Base-by-base conservation (phyloP, 495 filamentous ascomycete species). In the Annulohypoxylon stygium region DNA sequence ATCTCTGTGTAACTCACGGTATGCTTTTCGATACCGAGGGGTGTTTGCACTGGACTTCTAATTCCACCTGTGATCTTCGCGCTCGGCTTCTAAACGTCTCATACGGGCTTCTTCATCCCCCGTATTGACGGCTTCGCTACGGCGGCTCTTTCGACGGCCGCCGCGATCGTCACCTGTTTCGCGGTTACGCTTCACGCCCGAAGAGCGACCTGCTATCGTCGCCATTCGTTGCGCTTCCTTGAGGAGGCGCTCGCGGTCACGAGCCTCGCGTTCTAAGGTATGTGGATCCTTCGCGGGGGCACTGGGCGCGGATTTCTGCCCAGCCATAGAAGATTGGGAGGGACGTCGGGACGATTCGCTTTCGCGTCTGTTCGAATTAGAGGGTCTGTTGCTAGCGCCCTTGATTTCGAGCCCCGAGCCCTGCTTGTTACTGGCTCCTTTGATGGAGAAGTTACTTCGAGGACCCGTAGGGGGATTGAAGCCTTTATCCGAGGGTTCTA, bases 151-250 rank as follows among this genome's bases (percentile, higher is more conserved):
- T 75, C 79, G 69, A 48, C 83, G 81, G 39, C 85, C 77, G 14
- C 71, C 66, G 26, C 75, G 71, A 65, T 87, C 85, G 68, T 79
- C 78, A 16, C 73, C 79, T 67, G 83, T 72, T 37, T 83, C 80
- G 63, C 80, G 81, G 78, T 81, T 79, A 75, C 78, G 82, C 81
- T 85, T 84, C 37, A 66, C 71, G 65, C 80, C 73, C 1, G 41
- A 63, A 34, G 73, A 20, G 69, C 81, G 50, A 61, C 78, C 75
- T 36, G 79, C 72, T 59, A 85, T 74, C n/a, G 80, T 84, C 2
- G 89, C 89, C 53, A 93, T 90, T 16, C 91, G 88, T 78, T 94
- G 89, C 55, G 93, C 86, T 78, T 97, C 93, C 69, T 93, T 92
- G 5, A 92, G 83, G 50, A 95, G 78, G 10, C 94, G 86, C 77